phyloP scores from a whole-genome alignment of 202 grass and related monocot species.

The Carex sylvatica region DNA sequence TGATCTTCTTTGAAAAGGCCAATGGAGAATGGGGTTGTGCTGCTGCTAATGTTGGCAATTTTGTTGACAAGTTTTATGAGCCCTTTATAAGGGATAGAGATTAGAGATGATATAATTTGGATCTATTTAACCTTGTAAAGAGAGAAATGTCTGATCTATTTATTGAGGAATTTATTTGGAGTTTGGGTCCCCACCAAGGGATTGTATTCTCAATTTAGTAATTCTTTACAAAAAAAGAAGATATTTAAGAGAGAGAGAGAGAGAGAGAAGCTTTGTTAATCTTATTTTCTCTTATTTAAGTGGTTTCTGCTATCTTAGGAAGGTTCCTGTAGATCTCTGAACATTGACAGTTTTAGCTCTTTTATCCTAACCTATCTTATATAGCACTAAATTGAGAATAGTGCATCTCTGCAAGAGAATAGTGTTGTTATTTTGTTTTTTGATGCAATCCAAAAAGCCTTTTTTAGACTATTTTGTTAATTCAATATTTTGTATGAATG shows the following conservation, averaged over 20 bases:
- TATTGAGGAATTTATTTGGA: conserved; percentile 8
- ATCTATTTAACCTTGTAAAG: conserved; percentile 15
- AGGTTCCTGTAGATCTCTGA: conserved; percentile 25
- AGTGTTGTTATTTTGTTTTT: not conserved
- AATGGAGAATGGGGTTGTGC: not conserved
- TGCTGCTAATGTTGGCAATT: conserved; percentile 13
- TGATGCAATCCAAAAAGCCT: no score
- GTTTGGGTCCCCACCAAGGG: not conserved
- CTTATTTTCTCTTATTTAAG: not conserved
- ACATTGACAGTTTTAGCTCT: conserved; percentile 4
- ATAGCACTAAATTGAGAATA: not conserved
- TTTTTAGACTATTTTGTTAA: no score
- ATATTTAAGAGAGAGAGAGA: conserved; percentile 5
- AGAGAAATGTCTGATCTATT: conserved; percentile 16
- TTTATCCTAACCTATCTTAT: not conserved
- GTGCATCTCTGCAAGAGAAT: not conserved
- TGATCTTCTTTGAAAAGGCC: not conserved
- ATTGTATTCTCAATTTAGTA: conserved; percentile 23
- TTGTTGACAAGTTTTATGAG: conserved; percentile 13
- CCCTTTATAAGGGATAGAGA: not conserved
- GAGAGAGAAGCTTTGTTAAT: not conserved
- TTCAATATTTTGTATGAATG: no score
- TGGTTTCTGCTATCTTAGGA: conserved; percentile 26
- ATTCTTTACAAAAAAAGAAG: conserved; percentile 24
- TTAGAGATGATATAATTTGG: not conserved